A percentile compares a stretch with the other conserved stretches of the same genome.
Conservation (phyloP, 805 yeast species). For the Candida nonsorbophila region DNA sequence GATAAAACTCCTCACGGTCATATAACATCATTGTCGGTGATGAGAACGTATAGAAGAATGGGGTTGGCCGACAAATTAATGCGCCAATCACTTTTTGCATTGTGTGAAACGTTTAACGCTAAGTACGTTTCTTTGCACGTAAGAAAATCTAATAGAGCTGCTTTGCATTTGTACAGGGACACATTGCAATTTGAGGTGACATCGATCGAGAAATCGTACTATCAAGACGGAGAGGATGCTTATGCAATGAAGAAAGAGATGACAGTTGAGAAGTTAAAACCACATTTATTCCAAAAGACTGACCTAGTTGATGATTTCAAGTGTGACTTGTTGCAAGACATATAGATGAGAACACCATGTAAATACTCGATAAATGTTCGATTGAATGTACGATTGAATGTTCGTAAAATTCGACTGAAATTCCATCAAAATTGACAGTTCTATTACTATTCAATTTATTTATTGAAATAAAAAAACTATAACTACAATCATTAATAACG, state of each 20-base stretch:
- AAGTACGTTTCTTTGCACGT: conserved; percentile 88
- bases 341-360: conserved; percentile 4
- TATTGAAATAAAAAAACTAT: too few species aligned
- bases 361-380: too few species aligned
- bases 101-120: conserved; percentile 78
- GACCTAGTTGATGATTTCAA: conserved; percentile 51
- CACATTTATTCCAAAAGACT: conserved; percentile 49
- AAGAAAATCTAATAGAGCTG: conserved; percentile 89
- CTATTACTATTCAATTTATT: too few species aligned
- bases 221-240: conserved; percentile 97
- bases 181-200: conserved; percentile 79
- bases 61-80: conserved; percentile 90
- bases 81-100: conserved; percentile 76
- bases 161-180: conserved; percentile 84
- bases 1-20: conserved; percentile 86
- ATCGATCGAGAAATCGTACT: conserved; percentile 80
- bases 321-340: conserved; percentile 24
- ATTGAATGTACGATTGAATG: too few species aligned
- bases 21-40: conserved; percentile 87
- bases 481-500: conserved; percentile 50
- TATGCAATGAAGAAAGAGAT: conserved; percentile 83
- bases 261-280: conserved; percentile 54
- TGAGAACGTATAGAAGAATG: conserved; percentile 92
- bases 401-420: too few species aligned
- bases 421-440: too few species aligned